Base-by-base conservation (phyloP, 2,329 filamentous ascomycete genomes). In the Diaporthe citri region DNA sequence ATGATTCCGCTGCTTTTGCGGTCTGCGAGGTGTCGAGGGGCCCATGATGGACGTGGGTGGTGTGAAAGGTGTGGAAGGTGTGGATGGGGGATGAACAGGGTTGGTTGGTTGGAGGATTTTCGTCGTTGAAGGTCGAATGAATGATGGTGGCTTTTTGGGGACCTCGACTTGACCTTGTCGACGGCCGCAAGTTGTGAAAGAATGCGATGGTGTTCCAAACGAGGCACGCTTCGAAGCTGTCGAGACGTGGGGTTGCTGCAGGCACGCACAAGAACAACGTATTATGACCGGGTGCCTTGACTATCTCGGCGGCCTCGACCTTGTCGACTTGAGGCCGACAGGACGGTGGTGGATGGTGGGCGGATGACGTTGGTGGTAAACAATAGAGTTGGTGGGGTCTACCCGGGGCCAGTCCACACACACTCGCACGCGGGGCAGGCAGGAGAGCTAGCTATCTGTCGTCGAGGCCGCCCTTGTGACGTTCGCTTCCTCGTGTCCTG, bases 1-100 rank as follows among this genome's bases (percentile, higher is more conserved):
- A 75, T 85, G 83, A 51, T 80, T 78, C 46, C 79, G 78, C 6
- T 82, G 81, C 43, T 71, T 59, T 41, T 20, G 69, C 8, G 56
- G 69, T 60, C 31, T 57, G 8, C 43, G 69, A 31, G 52, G 56
- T 36, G 69, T 48, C 41, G 69, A 60, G 22, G 69, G 56, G 10
- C 55, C 55, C 41, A 59, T 71, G 41, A 20, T 48, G 39, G 41
- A n/a, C 3, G n/a, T n/a, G 55, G 20, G 34, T 36, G 12, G 9
- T 36, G 55, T n/a, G 55, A 22, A 31, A 22, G 15, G 55, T 34
- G 6, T 36, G 28, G n/a, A 31, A 22, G 15, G 55, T 34, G 6
- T 36, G 28, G n/a, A 34, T 57, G 28, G 55, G 22, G 28, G 55
- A 36, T 20, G 15, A 34, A 17, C 13, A 34, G 13, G 36, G 36